Conservation (phyloP, 352 stramenopile genomes). For the Ophiocytium majus region DNA sequence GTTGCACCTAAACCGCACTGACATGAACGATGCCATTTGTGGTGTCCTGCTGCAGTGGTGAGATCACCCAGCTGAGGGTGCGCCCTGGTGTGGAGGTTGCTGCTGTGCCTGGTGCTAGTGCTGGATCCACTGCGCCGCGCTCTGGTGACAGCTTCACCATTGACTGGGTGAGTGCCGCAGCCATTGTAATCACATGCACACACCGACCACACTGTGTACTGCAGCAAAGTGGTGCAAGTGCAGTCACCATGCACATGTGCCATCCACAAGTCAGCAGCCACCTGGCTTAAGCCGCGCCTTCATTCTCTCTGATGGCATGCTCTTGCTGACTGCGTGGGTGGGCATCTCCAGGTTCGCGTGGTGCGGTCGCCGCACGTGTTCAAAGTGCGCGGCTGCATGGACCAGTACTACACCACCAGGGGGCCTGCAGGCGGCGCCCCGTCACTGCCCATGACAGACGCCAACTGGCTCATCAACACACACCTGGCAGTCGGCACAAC, state of each 20-base stretch:
- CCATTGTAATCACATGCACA: not conserved
- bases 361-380: constrained; percentile 38
- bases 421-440: not conserved
- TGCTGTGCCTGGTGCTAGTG: constrained; percentile 16
- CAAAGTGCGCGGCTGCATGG: constrained; percentile 41
- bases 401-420: constrained; percentile 31
- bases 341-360: constrained; percentile 38
- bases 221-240: too few relatives aligned
- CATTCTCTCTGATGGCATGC: too few relatives aligned
- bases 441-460: constrained; percentile 3
- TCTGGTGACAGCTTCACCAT: constrained; percentile 38
- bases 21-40: not conserved
- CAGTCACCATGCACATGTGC: too few relatives aligned
- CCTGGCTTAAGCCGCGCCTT: too few relatives aligned
- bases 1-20: not conserved
- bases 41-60: not conserved
- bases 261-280: too few relatives aligned
- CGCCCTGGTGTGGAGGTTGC: constrained; percentile 30
- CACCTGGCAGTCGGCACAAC: constrained; percentile 36
- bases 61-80: constrained; percentile 40
- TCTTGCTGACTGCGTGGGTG: too few relatives aligned
- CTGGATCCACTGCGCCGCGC: constrained; percentile 22
- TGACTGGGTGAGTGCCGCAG: constrained; percentile 36
- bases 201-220: too few relatives aligned
- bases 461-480: constrained; percentile 36